Evolutionary conservation across 805 yeast species (phyloP).

Genomic region (Clavispora vitiphila): DNA sequence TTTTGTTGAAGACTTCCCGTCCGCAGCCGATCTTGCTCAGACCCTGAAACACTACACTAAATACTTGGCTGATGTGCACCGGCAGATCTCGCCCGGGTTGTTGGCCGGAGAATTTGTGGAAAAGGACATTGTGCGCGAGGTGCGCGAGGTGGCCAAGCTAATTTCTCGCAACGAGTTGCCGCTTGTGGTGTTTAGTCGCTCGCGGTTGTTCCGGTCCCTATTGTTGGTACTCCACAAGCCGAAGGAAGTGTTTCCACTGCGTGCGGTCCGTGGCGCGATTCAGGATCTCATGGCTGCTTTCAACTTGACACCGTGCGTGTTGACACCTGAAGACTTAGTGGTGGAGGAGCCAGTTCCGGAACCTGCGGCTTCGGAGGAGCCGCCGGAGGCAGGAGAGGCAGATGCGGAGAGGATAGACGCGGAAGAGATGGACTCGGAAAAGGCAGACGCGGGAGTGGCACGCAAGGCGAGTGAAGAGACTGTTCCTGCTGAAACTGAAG

Average conservation of each 20-base stretch:
- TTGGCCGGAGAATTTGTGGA: conserved; percentile 8
- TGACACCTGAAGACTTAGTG: conserved; percentile 12
- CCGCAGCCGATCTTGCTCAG: conserved; percentile 17
- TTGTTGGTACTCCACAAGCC: conserved; percentile 29
- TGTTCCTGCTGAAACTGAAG: too few species aligned
- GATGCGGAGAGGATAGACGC: too few species aligned
- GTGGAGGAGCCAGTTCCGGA: conserved; percentile 6
- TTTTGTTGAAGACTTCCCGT: conserved; percentile 22
- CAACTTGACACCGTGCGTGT: conserved; percentile 8
- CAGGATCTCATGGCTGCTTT: conserved; percentile 15
- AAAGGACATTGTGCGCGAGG: conserved; percentile 13
- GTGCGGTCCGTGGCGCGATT: conserved; percentile 15
- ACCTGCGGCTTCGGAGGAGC: background rate
- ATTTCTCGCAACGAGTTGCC: conserved; percentile 20
- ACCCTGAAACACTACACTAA: conserved; percentile 12
- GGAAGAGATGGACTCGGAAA: too few species aligned
- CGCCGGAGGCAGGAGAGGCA: too few species aligned
- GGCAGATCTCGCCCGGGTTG: conserved; percentile 13
- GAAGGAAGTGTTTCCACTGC: conserved; percentile 14
- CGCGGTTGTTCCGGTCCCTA: conserved; percentile 27
- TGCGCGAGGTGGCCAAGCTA: conserved; percentile 14
- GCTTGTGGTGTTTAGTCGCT: conserved; percentile 23
- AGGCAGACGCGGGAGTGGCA: too few species aligned
- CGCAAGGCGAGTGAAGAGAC: too few species aligned
- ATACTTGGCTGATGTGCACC: conserved; percentile 15